Base-by-base conservation (phyloP, 23 red algal genomes). In the Porphyridium purpureum region DNA sequence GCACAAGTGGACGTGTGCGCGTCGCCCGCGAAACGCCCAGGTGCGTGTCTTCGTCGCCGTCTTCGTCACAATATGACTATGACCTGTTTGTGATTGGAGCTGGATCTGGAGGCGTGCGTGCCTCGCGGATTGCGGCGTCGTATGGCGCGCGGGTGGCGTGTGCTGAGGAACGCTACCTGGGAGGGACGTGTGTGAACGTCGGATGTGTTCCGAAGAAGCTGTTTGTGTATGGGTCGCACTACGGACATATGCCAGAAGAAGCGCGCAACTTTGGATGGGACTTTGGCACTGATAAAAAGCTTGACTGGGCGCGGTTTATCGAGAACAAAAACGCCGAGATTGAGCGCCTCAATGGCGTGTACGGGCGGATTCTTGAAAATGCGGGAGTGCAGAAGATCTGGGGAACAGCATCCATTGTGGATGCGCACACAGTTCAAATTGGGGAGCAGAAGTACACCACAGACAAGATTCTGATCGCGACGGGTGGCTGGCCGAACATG, bases 121-220 rank as follows among this genome's bases (percentile, higher is more conserved):
- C 90, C 4, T 49, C 63, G 9, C 75, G 90, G 28, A 85, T 98
- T 35, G 67, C 90, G 51, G 90, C 77, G 0, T 52, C 38, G 40
- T 62, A 86, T 29, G 90, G 90, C 44, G 90, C 90, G 19, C 54
- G 54, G 14, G 90, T 98, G 29, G 90, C 72, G 19, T 60, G 85
- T 0, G 70, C 71, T 6, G 90, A 98, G 66, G 38, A 30, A 28
- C 64, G 35, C 11, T 54, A 66, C 4, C 46, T 86, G 28, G 90
- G 90, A 9, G 90, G 90, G 11, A 98, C 90, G 31, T 98, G 90
- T 51, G 90, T 98, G 22, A 98, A 98, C 48, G 90, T 98, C 25
- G 90, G 90, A 2, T 98, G 90, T 30, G 73, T 98, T 20, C 90
- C 90, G 0, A 98, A 98, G 54, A 98, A 98, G 49, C 60, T 98